phyloP scores from a whole-genome alignment of 164 flowering plant genomes.

The Taxillus chinensis region DNA sequence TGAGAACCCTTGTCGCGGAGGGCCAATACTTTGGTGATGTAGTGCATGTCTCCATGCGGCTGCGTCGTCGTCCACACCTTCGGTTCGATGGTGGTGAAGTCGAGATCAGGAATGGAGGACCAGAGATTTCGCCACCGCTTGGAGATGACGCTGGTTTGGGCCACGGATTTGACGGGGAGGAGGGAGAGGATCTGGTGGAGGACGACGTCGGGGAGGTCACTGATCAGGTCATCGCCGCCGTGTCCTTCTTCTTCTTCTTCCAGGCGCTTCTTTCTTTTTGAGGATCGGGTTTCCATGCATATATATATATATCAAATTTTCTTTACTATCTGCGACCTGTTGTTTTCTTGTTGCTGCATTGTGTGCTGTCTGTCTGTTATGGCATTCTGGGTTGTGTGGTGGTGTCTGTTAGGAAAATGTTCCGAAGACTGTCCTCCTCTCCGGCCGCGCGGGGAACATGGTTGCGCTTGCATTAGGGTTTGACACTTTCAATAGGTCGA shows the following conservation, averaged over 20 bases:
- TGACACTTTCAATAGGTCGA: conserved; percentile 20
- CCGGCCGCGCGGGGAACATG: background rate
- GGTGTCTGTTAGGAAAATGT: too few species aligned
- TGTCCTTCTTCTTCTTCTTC: background rate
- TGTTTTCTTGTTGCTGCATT: background rate
- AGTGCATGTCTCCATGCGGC: conserved; percentile 6
- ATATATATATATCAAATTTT: too few species aligned
- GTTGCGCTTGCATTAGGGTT: conserved; percentile 10
- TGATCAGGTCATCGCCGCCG: conserved; percentile 19
- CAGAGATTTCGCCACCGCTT: conserved; percentile 35
- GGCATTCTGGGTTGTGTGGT: too few species aligned
- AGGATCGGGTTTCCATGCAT: conserved; percentile 49
- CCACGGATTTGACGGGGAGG: conserved; percentile 33
- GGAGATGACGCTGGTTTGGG: conserved; percentile 28
- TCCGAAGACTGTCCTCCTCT: too few species aligned
- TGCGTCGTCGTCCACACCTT: background rate
- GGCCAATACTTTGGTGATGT: conserved; percentile 19
- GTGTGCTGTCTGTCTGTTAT: background rate
- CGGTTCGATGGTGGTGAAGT: conserved; percentile 26
- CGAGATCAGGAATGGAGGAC: conserved; percentile 46
- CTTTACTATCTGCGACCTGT: too few species aligned
- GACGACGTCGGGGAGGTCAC: conserved; percentile 40
- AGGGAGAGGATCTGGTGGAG: conserved; percentile 30
- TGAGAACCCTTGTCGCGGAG: conserved; percentile 19
- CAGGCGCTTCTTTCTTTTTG: conserved; percentile 25